These are phyloP conservation scores for Plasmodium reichenowi DNA, from an alignment of 169 alveolate species.

Conservation along the genomic window DNA sequence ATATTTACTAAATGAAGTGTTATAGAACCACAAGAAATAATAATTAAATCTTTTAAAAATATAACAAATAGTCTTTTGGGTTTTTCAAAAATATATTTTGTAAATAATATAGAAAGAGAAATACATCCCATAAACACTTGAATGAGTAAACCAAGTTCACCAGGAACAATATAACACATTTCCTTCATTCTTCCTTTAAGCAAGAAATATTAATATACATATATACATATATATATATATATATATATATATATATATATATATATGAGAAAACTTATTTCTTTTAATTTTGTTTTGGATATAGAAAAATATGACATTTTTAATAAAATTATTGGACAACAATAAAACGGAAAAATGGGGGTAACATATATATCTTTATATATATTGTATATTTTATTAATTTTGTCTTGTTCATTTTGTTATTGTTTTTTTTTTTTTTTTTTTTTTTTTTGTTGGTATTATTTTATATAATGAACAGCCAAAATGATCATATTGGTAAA, in stretches of 20 bases:
- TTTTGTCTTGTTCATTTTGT: no score
- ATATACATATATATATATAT: no score
- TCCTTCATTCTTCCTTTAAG: conserved; percentile 8
- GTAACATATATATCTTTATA: no score
- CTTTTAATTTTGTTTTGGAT: conserved; percentile 1
- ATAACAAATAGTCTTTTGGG: conserved; percentile 80
- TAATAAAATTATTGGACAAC: no score
- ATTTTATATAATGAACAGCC: no score
- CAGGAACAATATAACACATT: conserved; percentile 84
- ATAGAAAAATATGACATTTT: no score
- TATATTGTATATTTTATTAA: no score
- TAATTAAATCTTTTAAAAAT: conserved; percentile 81
- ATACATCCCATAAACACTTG: conserved; percentile 80
- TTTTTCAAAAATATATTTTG: conserved; percentile 80
- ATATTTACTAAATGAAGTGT: conserved; percentile 84
- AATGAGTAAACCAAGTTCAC: conserved; percentile 83
- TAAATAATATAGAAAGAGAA: conserved; percentile 79
- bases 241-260: no score
- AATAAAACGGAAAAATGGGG: no score
- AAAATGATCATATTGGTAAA: no score
- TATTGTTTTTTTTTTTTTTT: no score
- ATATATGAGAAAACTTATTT: neutral
- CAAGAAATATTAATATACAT: neutral
- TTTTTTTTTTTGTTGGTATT: no score
- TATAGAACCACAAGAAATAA: conserved; percentile 83